These are phyloP conservation scores for Penicillium brasilianum DNA, from an alignment of 2,329 filamentous ascomycete species.

Conservation along the genomic window DNA sequence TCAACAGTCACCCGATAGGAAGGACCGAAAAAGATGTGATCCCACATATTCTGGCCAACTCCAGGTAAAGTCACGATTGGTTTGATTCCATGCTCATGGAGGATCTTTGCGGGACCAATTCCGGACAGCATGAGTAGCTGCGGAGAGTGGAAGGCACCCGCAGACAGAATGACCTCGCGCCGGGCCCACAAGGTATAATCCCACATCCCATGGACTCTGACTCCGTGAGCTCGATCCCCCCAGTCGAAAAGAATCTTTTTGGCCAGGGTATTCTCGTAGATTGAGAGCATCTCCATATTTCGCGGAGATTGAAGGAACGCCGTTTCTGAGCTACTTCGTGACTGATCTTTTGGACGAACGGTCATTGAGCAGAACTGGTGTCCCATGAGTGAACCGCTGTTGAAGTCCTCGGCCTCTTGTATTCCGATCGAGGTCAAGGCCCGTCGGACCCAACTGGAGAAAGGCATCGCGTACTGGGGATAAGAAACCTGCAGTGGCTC, in stretches of 20 bases:
- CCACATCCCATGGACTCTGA: slow-evolving; percentile 49
- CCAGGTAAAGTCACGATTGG: slow-evolving; percentile 37
- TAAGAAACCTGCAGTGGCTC: slow-evolving; percentile 52
- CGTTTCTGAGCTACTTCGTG: slow-evolving; percentile 56
- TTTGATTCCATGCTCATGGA: slow-evolving; percentile 34
- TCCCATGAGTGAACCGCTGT: slow-evolving; percentile 51
- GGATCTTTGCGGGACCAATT: slow-evolving; percentile 46
- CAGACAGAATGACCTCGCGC: slow-evolving; percentile 57
- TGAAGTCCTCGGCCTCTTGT: slow-evolving; percentile 45
- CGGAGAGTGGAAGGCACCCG: slow-evolving; percentile 60
- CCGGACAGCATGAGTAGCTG: slow-evolving; percentile 61
- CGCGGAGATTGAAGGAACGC: slow-evolving; percentile 40
- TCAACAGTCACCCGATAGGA: slow-evolving; percentile 36
- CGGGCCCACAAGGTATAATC: slow-evolving; percentile 54
- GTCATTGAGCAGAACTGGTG: slow-evolving; percentile 52
- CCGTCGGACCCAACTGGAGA: slow-evolving; percentile 44
- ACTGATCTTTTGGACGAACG: slow-evolving; percentile 53
- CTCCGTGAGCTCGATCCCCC: slow-evolving; percentile 50
- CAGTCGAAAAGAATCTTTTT: slow-evolving; percentile 58
- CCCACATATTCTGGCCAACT: slow-evolving; percentile 47
- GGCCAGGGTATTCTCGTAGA: slow-evolving; percentile 53
- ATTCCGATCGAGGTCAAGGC: slow-evolving; percentile 51
- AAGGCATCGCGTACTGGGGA: slow-evolving; percentile 46
- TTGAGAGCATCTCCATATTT: slow-evolving; percentile 39
- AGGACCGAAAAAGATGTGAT: slow-evolving; percentile 39